A percentile compares a stretch with the other conserved stretches of the same genome.
These are phyloP conservation scores for Gynostemma pentaphyllum DNA, from an alignment of 306 rosid genomes.

Conservation along the genomic window DNA sequence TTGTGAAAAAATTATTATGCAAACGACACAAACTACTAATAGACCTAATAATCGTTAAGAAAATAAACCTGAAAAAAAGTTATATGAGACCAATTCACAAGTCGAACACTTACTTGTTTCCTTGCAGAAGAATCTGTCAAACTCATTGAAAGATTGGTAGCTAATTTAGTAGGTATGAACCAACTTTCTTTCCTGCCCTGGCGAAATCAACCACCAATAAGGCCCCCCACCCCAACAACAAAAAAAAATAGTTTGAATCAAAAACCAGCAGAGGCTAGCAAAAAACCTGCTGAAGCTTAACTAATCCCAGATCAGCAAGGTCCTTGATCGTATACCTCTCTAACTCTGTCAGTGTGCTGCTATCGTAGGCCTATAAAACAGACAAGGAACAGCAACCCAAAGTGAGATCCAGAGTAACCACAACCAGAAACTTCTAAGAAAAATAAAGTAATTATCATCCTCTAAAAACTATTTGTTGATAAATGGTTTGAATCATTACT, in stretches of 20 bases:
- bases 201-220: background rate
- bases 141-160: constrained; percentile 91
- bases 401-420: background rate
- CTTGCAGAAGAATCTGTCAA: constrained; percentile 73
- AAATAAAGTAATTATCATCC: too few relatives aligned
- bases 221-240: background rate
- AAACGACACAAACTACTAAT: background rate
- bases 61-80: background rate
- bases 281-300: constrained; percentile 88
- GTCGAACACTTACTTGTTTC: constrained; percentile 39
- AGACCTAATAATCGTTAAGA: background rate
- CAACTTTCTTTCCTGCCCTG: constrained; percentile 95
- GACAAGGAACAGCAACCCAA: constrained; percentile 14
- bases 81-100: background rate
- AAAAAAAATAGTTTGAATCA: background rate
- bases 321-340: constrained; percentile 66
- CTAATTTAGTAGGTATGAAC: constrained; percentile 93
- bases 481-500: too few relatives aligned
- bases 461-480: too few relatives aligned
- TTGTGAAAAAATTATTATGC: background rate
- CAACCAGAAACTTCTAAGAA: too few relatives aligned
- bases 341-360: constrained; percentile 56
- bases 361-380: constrained; percentile 60
- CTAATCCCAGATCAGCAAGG: constrained; percentile 86
- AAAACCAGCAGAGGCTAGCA: constrained; percentile 12